Evolutionary conservation across 2,329 filamentous ascomycete species (phyloP).

Genomic region (Harringtonia lauricola): DNA sequence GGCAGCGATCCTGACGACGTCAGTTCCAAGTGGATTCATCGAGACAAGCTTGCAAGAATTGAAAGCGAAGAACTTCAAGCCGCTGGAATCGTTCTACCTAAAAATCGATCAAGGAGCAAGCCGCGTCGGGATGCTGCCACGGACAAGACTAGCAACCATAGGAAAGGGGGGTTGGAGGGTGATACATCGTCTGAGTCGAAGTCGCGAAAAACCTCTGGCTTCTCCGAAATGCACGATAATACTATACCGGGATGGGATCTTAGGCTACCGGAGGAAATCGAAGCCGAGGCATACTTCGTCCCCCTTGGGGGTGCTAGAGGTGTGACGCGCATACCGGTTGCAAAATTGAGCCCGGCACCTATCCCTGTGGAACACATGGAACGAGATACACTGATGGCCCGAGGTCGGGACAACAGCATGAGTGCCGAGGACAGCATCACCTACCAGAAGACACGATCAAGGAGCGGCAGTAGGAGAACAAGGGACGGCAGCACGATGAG

Average conservation of each 20-base stretch:
- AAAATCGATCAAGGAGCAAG: conserved; percentile 35
- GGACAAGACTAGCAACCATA: conserved; percentile 21
- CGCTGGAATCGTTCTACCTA: conserved; percentile 56
- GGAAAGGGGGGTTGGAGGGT: conserved; percentile 20
- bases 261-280: conserved; percentile 66
- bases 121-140: conserved; percentile 13
- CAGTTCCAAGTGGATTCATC: conserved; percentile 72
- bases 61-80: conserved; percentile 73
- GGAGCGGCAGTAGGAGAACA: conserved; percentile 52
- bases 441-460: conserved; percentile 51
- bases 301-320: conserved; percentile 42
- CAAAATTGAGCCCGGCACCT: conserved; percentile 67
- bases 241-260: conserved; percentile 55
- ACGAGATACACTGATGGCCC: conserved; percentile 56
- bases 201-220: conserved; percentile 36
- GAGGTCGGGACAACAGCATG: conserved; percentile 45
- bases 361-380: conserved; percentile 63
- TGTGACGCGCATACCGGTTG: conserved; percentile 77
- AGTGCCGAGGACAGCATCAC: conserved; percentile 45
- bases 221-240: conserved; percentile 24
- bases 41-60: conserved; percentile 73
- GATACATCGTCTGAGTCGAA: conserved; percentile 18
- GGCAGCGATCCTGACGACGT: conserved; percentile 32
- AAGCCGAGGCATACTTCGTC: conserved; percentile 46
- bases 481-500: neutral